These are phyloP conservation scores for Saccharata proteae DNA, from an alignment of 2,329 filamentous ascomycete genomes.

Conservation along the genomic window DNA sequence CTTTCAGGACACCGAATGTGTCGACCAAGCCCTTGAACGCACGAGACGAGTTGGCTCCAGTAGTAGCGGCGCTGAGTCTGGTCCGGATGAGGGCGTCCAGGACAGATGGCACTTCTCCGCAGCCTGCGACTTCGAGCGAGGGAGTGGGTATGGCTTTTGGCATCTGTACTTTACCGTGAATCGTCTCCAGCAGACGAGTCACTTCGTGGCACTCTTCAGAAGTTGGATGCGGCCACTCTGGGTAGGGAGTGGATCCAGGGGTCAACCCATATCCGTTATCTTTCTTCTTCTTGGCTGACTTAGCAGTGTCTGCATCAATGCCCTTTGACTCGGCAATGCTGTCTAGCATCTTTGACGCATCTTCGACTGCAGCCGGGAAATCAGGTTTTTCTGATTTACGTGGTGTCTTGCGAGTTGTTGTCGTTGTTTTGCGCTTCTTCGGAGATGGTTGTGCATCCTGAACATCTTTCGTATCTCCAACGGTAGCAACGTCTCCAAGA, in stretches of 20 bases:
- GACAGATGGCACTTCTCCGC: conserved; percentile 53
- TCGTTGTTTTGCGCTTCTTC: conserved; percentile 9
- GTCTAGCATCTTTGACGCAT: conserved; percentile 13
- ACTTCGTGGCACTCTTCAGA: conserved; percentile 58
- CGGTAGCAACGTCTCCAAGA: conserved; percentile 28
- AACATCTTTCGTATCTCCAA: not conserved
- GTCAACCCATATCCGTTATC: conserved; percentile 32
- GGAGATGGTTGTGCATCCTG: conserved; percentile 1
- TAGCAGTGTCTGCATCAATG: conserved; percentile 12
- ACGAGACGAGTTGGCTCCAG: conserved; percentile 47
- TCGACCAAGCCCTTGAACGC: conserved; percentile 55
- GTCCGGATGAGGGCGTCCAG: conserved; percentile 53
- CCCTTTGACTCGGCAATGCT: conserved; percentile 15
- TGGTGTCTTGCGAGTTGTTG: conserved; percentile 12
- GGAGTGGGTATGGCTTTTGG: conserved; percentile 59
- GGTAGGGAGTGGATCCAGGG: conserved; percentile 50
- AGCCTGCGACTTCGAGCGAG: conserved; percentile 59
- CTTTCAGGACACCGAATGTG: conserved; percentile 49
- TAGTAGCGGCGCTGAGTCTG: conserved; percentile 49
- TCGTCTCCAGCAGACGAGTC: conserved; percentile 47
- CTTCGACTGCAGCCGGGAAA: conserved; percentile 11
- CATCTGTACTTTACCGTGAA: conserved; percentile 52
- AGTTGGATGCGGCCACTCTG: conserved; percentile 53
- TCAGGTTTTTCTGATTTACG: conserved; percentile 9
- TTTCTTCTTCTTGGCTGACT: conserved; percentile 26